Base-by-base conservation (phyloP, 2,329 filamentous ascomycete species). In the Cladophialophora carrionii region DNA sequence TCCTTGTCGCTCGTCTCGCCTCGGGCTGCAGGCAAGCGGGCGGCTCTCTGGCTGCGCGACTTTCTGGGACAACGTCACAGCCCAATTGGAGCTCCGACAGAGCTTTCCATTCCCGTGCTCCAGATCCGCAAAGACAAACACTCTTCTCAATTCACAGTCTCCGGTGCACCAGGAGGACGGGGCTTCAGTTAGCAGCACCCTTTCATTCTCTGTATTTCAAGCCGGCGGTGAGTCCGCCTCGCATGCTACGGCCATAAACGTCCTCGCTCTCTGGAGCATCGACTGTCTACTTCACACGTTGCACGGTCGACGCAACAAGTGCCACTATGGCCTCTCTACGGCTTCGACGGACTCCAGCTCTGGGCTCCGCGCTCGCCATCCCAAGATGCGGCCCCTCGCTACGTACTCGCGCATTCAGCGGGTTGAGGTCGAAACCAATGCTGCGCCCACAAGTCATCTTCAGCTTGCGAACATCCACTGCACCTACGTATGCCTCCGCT, bases 311-410 rank as follows among this genome's bases (percentile, higher is more conserved):
- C 43, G 2, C 56, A 34, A 62, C 43, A 60, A 55, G 41, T 32
- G 53, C 24, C 57, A 64, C 32, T 46, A 72, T 72, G 70, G 66
- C 69, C 31, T 65, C 67, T 55, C 63, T 70, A 14, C 68, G 70
- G 56, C 57, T 70, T 58, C 66, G 70, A 64, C 62, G 63, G 59
- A 57, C 66, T 17, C 69, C 70, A 55, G 62, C 66, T 9, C 52
- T 72, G 61, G 59, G 65, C 49, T 66, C 67, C 54, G 60, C 59
- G 52, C 64, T 71, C 43, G 63, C 67, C 34, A 29, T 63, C n/a
- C 67, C 69, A 24, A 64, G 56, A 60, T 56, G 66, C 51, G 57
- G 51, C 24, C 22, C 34, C 34, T 60, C 68, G 41, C 59, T 67
- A 34, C 61, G 55, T 43, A 26, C 59, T 22, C 69, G 70, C 55